Percentiles rank a stretch among this genome's conserved stretches.
phyloP scores from a whole-genome alignment of 2,329 filamentous ascomycete genomes.

The Pseudopyrenochaeta lycopersici region DNA sequence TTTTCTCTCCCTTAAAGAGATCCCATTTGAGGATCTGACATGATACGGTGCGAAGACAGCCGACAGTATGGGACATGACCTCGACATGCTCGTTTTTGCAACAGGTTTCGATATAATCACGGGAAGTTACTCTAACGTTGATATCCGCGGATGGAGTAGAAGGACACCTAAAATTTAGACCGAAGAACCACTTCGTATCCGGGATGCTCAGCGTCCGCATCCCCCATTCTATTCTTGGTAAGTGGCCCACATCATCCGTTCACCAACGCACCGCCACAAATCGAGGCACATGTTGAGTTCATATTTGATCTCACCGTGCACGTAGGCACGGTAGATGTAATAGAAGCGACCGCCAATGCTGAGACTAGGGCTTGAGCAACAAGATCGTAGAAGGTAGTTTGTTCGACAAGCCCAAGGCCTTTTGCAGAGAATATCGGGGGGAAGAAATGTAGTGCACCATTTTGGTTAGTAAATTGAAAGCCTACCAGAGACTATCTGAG shows the following conservation, averaged over 20 bases:
- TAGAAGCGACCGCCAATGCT: constrained; percentile 44
- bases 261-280: constrained; percentile 49
- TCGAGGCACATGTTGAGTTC: constrained; percentile 52
- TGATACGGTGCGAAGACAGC: constrained; percentile 48
- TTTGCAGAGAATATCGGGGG: constrained; percentile 50
- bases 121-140: constrained; percentile 28
- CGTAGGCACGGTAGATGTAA: constrained; percentile 8
- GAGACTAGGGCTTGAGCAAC: constrained; percentile 46
- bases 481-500: constrained; percentile 6
- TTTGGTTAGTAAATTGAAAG: constrained; percentile 44
- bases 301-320: constrained; percentile 47
- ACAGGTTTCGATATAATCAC: constrained; percentile 58
- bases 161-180: constrained; percentile 25
- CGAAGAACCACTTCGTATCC: constrained; percentile 39
- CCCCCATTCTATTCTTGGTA: constrained; percentile 48
- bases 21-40: constrained; percentile 45
- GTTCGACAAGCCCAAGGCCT: constrained; percentile 47
- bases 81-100: constrained; percentile 51
- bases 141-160: constrained; percentile 27
- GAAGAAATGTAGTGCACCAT: constrained; percentile 47
- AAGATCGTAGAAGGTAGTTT: constrained; percentile 41
- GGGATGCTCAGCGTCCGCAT: constrained; percentile 43
- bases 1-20: constrained; percentile 50
- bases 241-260: constrained; percentile 56
- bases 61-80: constrained; percentile 44